Conservation (phyloP, 805 yeast genomes). For the Ogataea paraovalis region DNA sequence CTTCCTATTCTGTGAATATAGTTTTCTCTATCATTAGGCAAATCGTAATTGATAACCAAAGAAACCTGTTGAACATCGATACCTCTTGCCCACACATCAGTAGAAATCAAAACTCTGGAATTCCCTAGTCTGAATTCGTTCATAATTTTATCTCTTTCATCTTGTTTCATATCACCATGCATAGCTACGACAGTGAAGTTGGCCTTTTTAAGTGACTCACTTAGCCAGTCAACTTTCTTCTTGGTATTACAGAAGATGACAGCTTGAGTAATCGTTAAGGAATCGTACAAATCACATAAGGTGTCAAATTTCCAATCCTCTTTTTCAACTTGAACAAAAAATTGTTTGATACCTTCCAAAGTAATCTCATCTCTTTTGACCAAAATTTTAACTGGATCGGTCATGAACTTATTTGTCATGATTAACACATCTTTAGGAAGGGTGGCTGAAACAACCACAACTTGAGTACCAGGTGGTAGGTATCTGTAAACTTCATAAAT, state of each 20-base stretch:
- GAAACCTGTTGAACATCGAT: slow-evolving; percentile 98
- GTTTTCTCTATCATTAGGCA: slow-evolving; percentile 87
- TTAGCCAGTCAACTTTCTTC: slow-evolving; percentile 86
- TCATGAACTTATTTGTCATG: slow-evolving; percentile 90
- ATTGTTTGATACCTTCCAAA: slow-evolving; percentile 93
- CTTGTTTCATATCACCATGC: slow-evolving; percentile 95
- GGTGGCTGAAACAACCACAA: slow-evolving; percentile 92
- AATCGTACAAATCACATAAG: slow-evolving; percentile 90
- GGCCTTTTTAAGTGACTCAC: slow-evolving; percentile 65
- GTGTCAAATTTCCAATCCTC: slow-evolving; percentile 96
- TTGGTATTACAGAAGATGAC: slow-evolving; percentile 97
- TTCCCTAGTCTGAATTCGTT: slow-evolving; percentile 92
- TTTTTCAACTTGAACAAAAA: slow-evolving; percentile 81
- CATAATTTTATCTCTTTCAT: slow-evolving; percentile 92
- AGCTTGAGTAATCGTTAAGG: slow-evolving; percentile 93
- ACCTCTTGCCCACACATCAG: slow-evolving; percentile 97
- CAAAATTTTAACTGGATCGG: slow-evolving; percentile 87
- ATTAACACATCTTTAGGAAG: slow-evolving; percentile 89
- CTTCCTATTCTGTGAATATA: slow-evolving; percentile 98
- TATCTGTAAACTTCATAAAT: slow-evolving; percentile 89
- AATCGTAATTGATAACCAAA: slow-evolving; percentile 88
- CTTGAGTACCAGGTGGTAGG: slow-evolving; percentile 87
- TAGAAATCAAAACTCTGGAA: slow-evolving; percentile 86
- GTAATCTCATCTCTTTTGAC: slow-evolving; percentile 96
- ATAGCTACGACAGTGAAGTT: slow-evolving; percentile 91